Evolutionary conservation across 2,329 filamentous ascomycete genomes (phyloP).

Genomic region (Aspergillus terreus): DNA sequence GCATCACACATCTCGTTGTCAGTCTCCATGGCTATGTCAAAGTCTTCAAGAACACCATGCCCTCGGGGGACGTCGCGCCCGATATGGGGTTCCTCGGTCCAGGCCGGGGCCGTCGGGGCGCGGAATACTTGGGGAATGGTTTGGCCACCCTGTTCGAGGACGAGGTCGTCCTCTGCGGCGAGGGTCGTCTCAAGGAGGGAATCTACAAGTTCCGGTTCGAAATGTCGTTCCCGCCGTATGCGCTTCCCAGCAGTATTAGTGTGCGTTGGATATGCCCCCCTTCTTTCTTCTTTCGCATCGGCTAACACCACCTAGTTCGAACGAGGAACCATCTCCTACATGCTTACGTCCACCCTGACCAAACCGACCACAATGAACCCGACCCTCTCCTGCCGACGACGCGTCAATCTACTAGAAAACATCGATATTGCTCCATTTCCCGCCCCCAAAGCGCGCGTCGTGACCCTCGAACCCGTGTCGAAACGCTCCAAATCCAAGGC

Average conservation of each 20-base stretch:
- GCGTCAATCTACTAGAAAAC: conserved; percentile 73
- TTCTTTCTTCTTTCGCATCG: conserved; percentile 1
- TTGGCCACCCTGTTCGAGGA: conserved; percentile 63
- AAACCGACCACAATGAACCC: conserved; percentile 82
- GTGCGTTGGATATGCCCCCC: conserved; percentile 52
- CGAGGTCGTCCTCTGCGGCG: conserved; percentile 61
- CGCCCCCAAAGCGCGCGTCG: conserved; percentile 72
- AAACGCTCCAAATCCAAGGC: conserved; percentile 61
- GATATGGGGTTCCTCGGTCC: conserved; percentile 50
- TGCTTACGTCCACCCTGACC: conserved; percentile 84
- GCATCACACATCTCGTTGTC: conserved; percentile 62
- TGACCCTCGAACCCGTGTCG: conserved; percentile 85
- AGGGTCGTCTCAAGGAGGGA: conserved; percentile 61
- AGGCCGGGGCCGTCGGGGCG: conserved; percentile 50
- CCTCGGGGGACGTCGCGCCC: conserved; percentile 52
- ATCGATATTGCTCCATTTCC: conserved; percentile 77
- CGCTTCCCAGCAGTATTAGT: conserved; percentile 82
- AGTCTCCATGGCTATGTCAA: conserved; percentile 63
- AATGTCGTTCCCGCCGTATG: conserved; percentile 57
- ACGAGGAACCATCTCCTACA: conserved; percentile 86
- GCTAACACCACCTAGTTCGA: conserved; percentile 66
- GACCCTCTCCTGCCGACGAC: conserved; percentile 73
- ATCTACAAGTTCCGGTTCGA: conserved; percentile 65
- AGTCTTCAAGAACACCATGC: conserved; percentile 60
- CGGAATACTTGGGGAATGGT: conserved; percentile 61